These are phyloP conservation scores for Nannizzia gypsea DNA, from an alignment of 2,329 filamentous ascomycete genomes.

Conservation along the genomic window DNA sequence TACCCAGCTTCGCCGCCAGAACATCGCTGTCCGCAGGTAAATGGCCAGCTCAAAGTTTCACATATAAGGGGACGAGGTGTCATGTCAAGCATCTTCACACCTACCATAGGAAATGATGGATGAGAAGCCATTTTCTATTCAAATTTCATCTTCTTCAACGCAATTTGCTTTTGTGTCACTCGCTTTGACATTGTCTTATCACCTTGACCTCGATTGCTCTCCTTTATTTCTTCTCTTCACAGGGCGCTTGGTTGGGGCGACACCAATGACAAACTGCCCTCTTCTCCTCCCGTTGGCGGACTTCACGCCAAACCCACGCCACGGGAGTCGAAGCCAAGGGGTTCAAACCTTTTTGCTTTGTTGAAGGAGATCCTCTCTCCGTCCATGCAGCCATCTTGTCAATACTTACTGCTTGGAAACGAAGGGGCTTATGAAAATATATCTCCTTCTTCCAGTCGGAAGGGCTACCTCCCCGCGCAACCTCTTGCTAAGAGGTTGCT, in stretches of 20 bases:
- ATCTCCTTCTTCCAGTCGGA: not conserved
- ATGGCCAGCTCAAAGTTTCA: not conserved
- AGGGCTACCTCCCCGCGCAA: not conserved
- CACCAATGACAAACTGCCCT: not conserved
- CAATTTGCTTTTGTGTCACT: constrained; percentile 1
- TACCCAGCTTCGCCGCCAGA: constrained; percentile 25
- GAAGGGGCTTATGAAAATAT: not conserved
- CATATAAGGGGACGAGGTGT: not conserved
- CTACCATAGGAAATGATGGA: constrained; percentile 4
- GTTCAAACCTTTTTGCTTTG: not conserved
- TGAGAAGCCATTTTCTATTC: constrained; percentile 2
- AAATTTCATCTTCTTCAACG: not conserved
- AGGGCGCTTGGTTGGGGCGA: not conserved
- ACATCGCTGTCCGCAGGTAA: constrained; percentile 31
- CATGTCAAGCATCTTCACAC: not conserved
- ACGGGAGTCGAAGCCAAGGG: not conserved
- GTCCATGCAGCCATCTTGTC: not conserved
- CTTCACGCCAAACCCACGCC: not conserved
- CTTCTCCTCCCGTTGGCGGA: not conserved
- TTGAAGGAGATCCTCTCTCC: not conserved
- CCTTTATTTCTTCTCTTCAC: not conserved
- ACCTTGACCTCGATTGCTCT: not conserved
- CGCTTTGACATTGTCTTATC: not conserved
- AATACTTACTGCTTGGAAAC: not conserved
- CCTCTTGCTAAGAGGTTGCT: not conserved